These are phyloP conservation scores for Sherardia arvensis DNA, from an alignment of 257 asterid genomes.

Conservation along the genomic window DNA sequence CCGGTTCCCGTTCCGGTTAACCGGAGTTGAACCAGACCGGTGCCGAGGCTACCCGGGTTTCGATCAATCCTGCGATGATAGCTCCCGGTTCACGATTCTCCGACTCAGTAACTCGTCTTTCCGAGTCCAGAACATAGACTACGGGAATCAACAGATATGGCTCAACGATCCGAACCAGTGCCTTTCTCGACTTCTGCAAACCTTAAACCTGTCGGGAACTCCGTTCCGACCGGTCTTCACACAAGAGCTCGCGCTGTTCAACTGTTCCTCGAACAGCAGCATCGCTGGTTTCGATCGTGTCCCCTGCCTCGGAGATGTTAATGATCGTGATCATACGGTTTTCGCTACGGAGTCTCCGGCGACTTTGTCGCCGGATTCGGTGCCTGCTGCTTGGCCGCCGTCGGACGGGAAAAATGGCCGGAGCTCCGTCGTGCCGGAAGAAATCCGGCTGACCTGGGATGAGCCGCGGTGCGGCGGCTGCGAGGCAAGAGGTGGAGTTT, in stretches of 20 bases:
- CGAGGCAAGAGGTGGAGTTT: slow-evolving; percentile 31
- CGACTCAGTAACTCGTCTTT: slow-evolving; percentile 29
- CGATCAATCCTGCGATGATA: slow-evolving; percentile 34
- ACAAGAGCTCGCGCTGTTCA: slow-evolving; percentile 34
- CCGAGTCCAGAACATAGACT: slow-evolving; percentile 33
- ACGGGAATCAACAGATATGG: slow-evolving; percentile 35
- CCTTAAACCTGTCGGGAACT: slow-evolving; percentile 37
- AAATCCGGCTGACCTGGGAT: slow-evolving; percentile 32
- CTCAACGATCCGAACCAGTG: slow-evolving; percentile 47
- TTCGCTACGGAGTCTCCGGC: slow-evolving; percentile 32
- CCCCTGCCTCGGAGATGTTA: slow-evolving; percentile 23
- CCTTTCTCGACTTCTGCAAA: slow-evolving; percentile 37
- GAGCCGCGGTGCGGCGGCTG: slow-evolving; percentile 39
- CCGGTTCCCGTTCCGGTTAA: slow-evolving; percentile 54
- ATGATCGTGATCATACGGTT: slow-evolving; percentile 17
- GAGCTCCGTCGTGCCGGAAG: slow-evolving; percentile 37
- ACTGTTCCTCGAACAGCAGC: slow-evolving; percentile 30
- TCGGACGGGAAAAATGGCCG: slow-evolving; percentile 18
- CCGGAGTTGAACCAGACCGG: slow-evolving; percentile 15
- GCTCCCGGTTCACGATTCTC: slow-evolving; percentile 23
- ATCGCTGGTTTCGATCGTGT: slow-evolving; percentile 20
- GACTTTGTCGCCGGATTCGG: slow-evolving; percentile 33
- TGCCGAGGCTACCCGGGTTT: slow-evolving; percentile 54
- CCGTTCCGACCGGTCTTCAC: slow-evolving; percentile 25
- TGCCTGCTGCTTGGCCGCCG: slow-evolving; percentile 48